Percentiles rank a stretch among this genome's conserved stretches.
These are phyloP conservation scores for Boletus barrowsii DNA, from an alignment of 768 basidiomycete species.

Conservation along the genomic window DNA sequence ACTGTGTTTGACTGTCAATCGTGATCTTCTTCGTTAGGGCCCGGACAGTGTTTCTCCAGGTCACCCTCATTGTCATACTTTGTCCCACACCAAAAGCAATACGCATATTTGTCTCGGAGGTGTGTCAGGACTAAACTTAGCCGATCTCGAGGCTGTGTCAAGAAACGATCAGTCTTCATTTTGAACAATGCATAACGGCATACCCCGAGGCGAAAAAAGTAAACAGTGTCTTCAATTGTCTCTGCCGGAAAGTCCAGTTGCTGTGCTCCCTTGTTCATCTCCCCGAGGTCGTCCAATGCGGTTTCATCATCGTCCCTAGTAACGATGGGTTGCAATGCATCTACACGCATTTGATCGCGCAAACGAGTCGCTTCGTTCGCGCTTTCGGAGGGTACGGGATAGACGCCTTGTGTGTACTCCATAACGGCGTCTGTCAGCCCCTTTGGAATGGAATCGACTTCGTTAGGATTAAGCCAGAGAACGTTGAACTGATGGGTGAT, in stretches of 20 bases:
- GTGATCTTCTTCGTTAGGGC: conserved; percentile 72
- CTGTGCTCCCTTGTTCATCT: conserved; percentile 18
- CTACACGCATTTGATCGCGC: conserved; percentile 69
- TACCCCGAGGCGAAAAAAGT: conserved; percentile 68
- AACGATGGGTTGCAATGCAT: conserved; percentile 56
- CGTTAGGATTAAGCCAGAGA: conserved; percentile 70
- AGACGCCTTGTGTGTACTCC: conserved; percentile 33
- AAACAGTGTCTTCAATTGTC: conserved; percentile 60
- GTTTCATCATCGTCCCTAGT: conserved; percentile 35
- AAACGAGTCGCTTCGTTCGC: conserved; percentile 45
- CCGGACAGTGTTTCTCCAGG: conserved; percentile 67
- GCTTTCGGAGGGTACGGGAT: conserved; percentile 8
- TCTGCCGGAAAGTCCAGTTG: conserved; percentile 47
- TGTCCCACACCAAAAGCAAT: conserved; percentile 90
- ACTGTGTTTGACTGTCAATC: conserved; percentile 46
- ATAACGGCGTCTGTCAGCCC: conserved; percentile 59
- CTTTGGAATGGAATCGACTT: conserved; percentile 61
- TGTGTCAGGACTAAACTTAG: conserved; percentile 67
- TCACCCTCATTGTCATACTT: conserved; percentile 63
- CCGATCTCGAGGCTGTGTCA: conserved; percentile 62
- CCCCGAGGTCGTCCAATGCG: conserved; percentile 19
- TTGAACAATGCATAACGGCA: conserved; percentile 16
- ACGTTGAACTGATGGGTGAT: conserved; percentile 64
- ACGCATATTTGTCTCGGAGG: conserved; percentile 65
- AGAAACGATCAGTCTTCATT: conserved; percentile 10